Evolutionary conservation across 2,329 filamentous ascomycete genomes (phyloP).

Genomic region (Ascochyta clinopodiicola): DNA sequence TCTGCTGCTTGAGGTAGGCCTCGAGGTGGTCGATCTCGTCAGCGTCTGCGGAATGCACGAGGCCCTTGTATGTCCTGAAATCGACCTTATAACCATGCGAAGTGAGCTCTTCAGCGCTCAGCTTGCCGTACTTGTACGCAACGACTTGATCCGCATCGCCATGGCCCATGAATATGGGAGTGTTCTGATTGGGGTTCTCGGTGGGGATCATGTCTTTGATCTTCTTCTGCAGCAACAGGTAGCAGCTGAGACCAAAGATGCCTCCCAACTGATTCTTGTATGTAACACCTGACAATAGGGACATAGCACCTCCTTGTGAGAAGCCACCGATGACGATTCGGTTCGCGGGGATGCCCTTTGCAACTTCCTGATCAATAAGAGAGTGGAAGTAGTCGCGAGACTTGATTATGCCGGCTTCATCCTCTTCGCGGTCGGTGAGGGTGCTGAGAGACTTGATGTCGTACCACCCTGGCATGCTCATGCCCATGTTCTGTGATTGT

Average conservation of each 20-base stretch:
- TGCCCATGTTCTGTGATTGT: constrained; percentile 70
- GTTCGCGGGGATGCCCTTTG: constrained; percentile 78
- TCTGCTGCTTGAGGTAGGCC: constrained; percentile 61
- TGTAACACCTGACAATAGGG: constrained; percentile 80
- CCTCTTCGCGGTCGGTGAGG: constrained; percentile 58
- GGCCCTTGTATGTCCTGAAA: constrained; percentile 74
- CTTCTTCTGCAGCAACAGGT: constrained; percentile 74
- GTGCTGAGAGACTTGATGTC: constrained; percentile 66
- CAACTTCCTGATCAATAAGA: constrained; percentile 81
- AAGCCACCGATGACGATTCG: constrained; percentile 88
- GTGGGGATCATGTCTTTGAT: constrained; percentile 57
- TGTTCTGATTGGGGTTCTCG: constrained; percentile 70
- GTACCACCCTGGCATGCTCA: constrained; percentile 87
- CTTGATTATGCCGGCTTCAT: constrained; percentile 75
- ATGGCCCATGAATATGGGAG: constrained; percentile 87
- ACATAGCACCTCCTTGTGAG: constrained; percentile 86
- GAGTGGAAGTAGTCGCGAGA: constrained; percentile 78
- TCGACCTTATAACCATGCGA: constrained; percentile 74
- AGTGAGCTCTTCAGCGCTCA: constrained; percentile 71
- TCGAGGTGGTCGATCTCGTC: constrained; percentile 86
- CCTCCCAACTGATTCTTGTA: constrained; percentile 78
- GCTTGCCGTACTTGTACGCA: constrained; percentile 69
- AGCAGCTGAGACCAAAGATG: constrained; percentile 84
- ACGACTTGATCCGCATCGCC: constrained; percentile 81
- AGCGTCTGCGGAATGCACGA: constrained; percentile 77